phyloP scores from a whole-genome alignment of 768 basidiomycete species.

The Pulveroboletus ravenelii region DNA sequence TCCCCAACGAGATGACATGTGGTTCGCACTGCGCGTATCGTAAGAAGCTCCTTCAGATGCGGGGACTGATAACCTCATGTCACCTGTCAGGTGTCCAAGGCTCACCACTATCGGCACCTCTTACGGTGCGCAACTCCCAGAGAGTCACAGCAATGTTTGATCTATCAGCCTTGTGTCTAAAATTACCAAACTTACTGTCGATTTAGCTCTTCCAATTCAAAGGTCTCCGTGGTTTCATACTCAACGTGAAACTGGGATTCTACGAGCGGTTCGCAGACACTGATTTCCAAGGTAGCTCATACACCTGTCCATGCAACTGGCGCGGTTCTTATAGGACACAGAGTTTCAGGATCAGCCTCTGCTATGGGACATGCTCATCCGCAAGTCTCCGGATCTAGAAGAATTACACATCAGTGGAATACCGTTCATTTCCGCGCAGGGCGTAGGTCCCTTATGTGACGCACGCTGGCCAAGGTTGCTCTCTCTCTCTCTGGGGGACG shows the following conservation, averaged over 20 bases:
- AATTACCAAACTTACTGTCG: not conserved
- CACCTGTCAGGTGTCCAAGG: conserved; percentile 52
- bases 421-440: conserved; percentile 37
- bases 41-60: conserved; percentile 28
- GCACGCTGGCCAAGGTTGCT: conserved; percentile 67
- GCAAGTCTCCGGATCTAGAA: conserved; percentile 60
- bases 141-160: conserved; percentile 58
- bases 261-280: conserved; percentile 55
- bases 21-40: conserved; percentile 68
- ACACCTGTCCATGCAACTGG: not conserved
- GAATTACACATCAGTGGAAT: conserved; percentile 46
- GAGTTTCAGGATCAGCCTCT: conserved; percentile 23
- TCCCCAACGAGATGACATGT: conserved; percentile 68
- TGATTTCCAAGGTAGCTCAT: conserved; percentile 47
- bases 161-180: not conserved
- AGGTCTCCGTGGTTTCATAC: conserved; percentile 56
- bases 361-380: conserved; percentile 70
- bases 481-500: conserved; percentile 58
- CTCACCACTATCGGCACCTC: conserved; percentile 58
- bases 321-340: conserved; percentile 8
- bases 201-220: conserved; percentile 64
- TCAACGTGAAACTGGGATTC: conserved; percentile 57
- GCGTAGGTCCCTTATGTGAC: conserved; percentile 47
- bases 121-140: conserved; percentile 57
- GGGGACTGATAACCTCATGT: not conserved